Evolutionary conservation across 495 filamentous ascomycete species (phyloP), one percentile per base, ranked within the genome.

Genomic region (Daldinia decipiens): DNA sequence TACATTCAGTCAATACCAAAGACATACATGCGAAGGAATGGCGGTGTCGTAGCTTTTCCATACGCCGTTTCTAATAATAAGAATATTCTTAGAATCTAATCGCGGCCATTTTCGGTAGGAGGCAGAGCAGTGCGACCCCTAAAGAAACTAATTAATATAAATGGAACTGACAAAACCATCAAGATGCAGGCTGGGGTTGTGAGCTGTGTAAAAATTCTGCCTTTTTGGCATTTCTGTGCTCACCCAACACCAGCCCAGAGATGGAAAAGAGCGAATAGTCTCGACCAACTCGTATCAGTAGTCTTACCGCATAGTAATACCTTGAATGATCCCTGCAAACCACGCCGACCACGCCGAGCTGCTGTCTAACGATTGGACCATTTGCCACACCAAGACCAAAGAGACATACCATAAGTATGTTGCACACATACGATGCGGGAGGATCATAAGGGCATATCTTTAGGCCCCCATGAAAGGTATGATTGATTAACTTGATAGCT

Each of bases 41-140:
- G 69, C 62, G 58, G 63, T 67, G 69, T 56, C 47, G 45, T 26
- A 39, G 43, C 29, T 27, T 26, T 63, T 56, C 19, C 4, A 26
- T 40, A 65, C 50, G 19, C 11, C 24, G 59, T 59, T 67, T 67
- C 69, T 72, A 72, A 65, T 63, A 67, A 72, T 72, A 72, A 40
- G 38, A 24, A 19, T 21, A 8, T 3, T 7, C 40, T 45, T 40
- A 58, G 59, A 21, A 54, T 65, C 61, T 70, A 39, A 56, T 55
- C 54, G 36, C 43, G 43, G 52, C 57, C 32, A 51, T 56, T 60
- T 65, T 70, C 62, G 68, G 62, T 65, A 57, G 51, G 26, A 6
- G 32, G 11, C 13, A 12, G 11, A 45, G 13, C 47, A 34, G 38
- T 59, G 50, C 27, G n/a, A 67, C 62, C 51, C 51, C 62, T 54